phyloP scores from a whole-genome alignment of 2,329 filamentous ascomycete genomes.

The Ophiosphaerella korrae region DNA sequence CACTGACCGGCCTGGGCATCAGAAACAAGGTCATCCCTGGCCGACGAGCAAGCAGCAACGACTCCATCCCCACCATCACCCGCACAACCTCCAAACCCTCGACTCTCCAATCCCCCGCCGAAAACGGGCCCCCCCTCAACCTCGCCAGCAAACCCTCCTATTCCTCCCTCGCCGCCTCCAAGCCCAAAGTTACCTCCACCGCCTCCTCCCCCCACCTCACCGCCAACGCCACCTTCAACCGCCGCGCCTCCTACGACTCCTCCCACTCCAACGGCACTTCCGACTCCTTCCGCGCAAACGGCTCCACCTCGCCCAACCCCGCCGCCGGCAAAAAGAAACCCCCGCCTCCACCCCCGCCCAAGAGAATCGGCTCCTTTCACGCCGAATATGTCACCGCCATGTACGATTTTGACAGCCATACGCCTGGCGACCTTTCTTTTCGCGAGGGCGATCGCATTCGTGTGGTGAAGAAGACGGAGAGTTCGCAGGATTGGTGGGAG shows the following conservation, averaged over 20 bases:
- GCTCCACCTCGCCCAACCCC: conserved; percentile 50
- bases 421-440: conserved; percentile 73
- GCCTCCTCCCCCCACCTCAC: conserved; percentile 41
- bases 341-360: conserved; percentile 70
- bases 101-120: conserved; percentile 29
- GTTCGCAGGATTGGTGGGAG: conserved; percentile 86
- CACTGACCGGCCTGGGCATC: conserved; percentile 54
- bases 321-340: conserved; percentile 69
- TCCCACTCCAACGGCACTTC: conserved; percentile 36
- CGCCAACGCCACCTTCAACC: conserved; percentile 37
- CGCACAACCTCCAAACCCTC: conserved; percentile 35
- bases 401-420: conserved; percentile 75
- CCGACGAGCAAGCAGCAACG: conserved; percentile 39
- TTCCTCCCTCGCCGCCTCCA: conserved; percentile 39
- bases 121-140: conserved; percentile 35
- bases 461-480: conserved; percentile 77
- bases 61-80: conserved; percentile 39
- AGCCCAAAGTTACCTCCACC: conserved; percentile 37
- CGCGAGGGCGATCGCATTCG: conserved; percentile 77
- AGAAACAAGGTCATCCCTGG: conserved; percentile 49
- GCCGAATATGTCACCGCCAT: conserved; percentile 70
- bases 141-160: conserved; percentile 44
- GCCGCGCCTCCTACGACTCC: conserved; percentile 39
- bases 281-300: conserved; percentile 19
- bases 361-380: conserved; percentile 58